These are phyloP conservation scores for Conticribra weissflogii DNA, from an alignment of 108 stramenopile genomes.

Conservation along the genomic window DNA sequence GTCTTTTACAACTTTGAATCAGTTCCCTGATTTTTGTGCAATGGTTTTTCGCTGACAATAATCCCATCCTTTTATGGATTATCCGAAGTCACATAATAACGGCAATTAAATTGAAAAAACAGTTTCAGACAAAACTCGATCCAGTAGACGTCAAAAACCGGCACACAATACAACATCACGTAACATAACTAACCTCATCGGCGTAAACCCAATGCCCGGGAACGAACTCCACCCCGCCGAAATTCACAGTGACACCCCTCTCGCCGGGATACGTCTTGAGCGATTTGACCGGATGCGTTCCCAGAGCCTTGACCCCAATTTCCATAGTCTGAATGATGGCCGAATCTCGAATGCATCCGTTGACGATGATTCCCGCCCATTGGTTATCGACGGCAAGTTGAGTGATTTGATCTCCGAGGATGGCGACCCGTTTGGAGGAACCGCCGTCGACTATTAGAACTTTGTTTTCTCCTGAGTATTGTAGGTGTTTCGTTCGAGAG, in stretches of 20 bases:
- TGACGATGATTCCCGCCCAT: slow-evolving; percentile 71
- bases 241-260: slow-evolving; percentile 37
- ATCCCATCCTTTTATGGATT: slow-evolving; percentile 39
- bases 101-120: too few relatives aligned
- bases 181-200: slow-evolving; percentile 42
- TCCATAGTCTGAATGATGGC: slow-evolving; percentile 55
- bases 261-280: slow-evolving; percentile 53
- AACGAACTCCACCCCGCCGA: slow-evolving; percentile 60
- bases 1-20: background rate
- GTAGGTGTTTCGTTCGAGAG: too few relatives aligned
- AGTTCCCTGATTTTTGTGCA: slow-evolving; percentile 1
- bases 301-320: slow-evolving; percentile 72
- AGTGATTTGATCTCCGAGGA: slow-evolving; percentile 75
- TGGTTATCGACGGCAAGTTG: slow-evolving; percentile 49
- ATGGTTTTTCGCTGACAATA: slow-evolving; percentile 32
- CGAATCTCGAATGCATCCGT: slow-evolving; percentile 81
- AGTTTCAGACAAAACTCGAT: too few relatives aligned
- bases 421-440: slow-evolving; percentile 58
- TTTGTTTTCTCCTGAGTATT: slow-evolving; percentile 36
- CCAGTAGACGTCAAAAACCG: too few relatives aligned
- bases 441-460: slow-evolving; percentile 79
- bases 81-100: too few relatives aligned
- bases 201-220: slow-evolving; percentile 53
- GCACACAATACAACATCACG: background rate
- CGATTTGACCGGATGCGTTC: slow-evolving; percentile 69